Evolutionary conservation across 352 stramenopile genomes (phyloP).

Genomic region (Aphanomyces euteiches): DNA sequence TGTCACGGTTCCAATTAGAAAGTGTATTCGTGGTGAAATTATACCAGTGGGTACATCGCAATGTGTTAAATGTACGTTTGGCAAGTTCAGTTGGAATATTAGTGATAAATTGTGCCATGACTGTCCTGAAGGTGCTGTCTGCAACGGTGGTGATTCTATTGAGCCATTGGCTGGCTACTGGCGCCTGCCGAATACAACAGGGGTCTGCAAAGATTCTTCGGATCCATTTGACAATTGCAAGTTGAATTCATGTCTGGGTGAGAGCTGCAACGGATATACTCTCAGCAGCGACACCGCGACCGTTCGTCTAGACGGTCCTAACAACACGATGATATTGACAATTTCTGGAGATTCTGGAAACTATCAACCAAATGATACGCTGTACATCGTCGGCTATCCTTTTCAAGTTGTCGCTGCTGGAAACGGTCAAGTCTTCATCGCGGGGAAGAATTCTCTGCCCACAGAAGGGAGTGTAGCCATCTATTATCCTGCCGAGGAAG

Average conservation of each 20-base stretch:
- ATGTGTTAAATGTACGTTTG: slow-evolving; percentile 22
- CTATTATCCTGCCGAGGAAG: neutral
- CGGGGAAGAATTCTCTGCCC: neutral
- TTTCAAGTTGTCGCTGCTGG: neutral
- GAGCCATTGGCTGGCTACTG: slow-evolving; percentile 17
- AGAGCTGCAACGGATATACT: neutral
- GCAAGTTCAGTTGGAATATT: slow-evolving; percentile 28
- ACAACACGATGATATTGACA: no score
- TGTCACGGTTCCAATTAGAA: slow-evolving; percentile 3
- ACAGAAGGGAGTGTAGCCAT: neutral
- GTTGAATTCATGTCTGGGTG: slow-evolving; percentile 2
- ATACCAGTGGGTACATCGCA: neutral
- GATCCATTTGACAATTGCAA: slow-evolving; percentile 15
- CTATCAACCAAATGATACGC: neutral
- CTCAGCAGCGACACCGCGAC: neutral
- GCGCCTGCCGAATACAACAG: slow-evolving; percentile 27
- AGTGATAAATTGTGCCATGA: slow-evolving; percentile 23
- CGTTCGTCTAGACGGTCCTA: neutral
- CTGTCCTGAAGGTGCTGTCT: slow-evolving; percentile 24
- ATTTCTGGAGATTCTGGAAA: neutral
- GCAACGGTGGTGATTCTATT: slow-evolving; percentile 12
- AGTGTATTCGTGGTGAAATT: slow-evolving; percentile 24
- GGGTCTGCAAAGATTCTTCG: slow-evolving; percentile 8
- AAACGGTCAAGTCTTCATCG: neutral
- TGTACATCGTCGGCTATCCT: neutral